Evolutionary conservation across 352 stramenopile species (phyloP), one percentile per base, ranked within the genome.

Genomic region (Thalassiosira mediterranea): DNA sequence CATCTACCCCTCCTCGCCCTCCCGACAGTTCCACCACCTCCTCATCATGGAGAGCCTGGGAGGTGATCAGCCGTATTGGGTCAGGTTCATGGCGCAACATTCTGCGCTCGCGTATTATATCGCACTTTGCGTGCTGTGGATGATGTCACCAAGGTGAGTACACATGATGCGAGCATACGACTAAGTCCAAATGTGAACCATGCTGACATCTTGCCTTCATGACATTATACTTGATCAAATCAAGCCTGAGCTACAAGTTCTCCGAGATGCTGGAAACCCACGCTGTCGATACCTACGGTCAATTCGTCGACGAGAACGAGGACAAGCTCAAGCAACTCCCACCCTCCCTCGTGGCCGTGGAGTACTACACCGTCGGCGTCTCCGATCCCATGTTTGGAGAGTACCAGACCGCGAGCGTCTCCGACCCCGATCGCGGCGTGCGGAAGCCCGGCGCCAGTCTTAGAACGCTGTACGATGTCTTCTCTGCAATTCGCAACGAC

Each of bases 41-140:
- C 62, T 92, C 0, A 89, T 91, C 25, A 90, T 91, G 81, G 87
- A 93, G 76, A 59, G 52, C 46, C 61, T 93, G 5, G 83, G 86
- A 31, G 87, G 87, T n/a, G 73, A 91, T 75, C 53, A 78, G 46
- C 56, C 52, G 0, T 90, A 78, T 61, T 81, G 54, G 54, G 86
- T 88, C 7, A 46, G 87, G 15, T 90, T 90, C 40, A 19, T 91
- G 23, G 85, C 73, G 4, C 69, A 93, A n/a, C 81, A 89, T 64
- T 70, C 65, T 0, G 83, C 87, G 7, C 63, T 93, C 59, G 72
- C 40, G 3, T 93, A 93, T 56, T 93, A 91, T 56, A 64, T 79
- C 49, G 68, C 73, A 21, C 40, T 91, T 1, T 73, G 70, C 34
- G 13, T 63, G 2, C 28, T 91, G 0, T 93, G 70, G 62, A 51